phyloP scores from a whole-genome alignment of 2,329 filamentous ascomycete genomes.

The Curvularia lunata region DNA sequence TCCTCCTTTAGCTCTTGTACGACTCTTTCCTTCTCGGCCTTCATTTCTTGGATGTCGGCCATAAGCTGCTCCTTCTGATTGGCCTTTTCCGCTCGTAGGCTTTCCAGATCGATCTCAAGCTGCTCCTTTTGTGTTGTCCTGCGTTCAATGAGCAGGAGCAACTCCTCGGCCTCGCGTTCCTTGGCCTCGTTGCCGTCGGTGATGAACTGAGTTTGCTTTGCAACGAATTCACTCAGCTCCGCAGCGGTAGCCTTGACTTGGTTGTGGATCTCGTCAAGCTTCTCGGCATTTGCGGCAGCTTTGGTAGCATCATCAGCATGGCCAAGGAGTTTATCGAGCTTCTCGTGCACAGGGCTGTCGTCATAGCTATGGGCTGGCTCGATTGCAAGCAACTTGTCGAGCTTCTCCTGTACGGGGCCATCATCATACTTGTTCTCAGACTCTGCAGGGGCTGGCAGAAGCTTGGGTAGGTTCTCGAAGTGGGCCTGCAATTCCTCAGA shows the following conservation, averaged over 20 bases:
- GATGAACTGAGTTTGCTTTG: slow-evolving; percentile 75
- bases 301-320: slow-evolving; percentile 68
- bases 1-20: slow-evolving; percentile 48
- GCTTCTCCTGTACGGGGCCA: slow-evolving; percentile 58
- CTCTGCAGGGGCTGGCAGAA: slow-evolving; percentile 52
- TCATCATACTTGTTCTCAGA: slow-evolving; percentile 61
- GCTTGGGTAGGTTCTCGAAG: slow-evolving; percentile 52
- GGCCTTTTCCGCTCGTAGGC: slow-evolving; percentile 58
- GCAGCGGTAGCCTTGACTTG: slow-evolving; percentile 84
- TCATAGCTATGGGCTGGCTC: slow-evolving; percentile 26
- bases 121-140: slow-evolving; percentile 70
- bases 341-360: slow-evolving; percentile 64
- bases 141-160: slow-evolving; percentile 79
- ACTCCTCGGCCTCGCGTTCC: slow-evolving; percentile 80
- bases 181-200: slow-evolving; percentile 78
- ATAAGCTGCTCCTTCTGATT: slow-evolving; percentile 68
- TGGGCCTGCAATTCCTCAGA: slow-evolving; percentile 52
- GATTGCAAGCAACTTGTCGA: slow-evolving; percentile 59
- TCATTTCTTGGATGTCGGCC: slow-evolving; percentile 54
- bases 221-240: slow-evolving; percentile 83
- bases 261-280: slow-evolving; percentile 85
- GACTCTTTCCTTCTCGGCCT: slow-evolving; percentile 52
- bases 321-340: slow-evolving; percentile 62
- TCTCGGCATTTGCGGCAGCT: slow-evolving; percentile 76
- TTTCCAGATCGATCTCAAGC: slow-evolving; percentile 56